phyloP scores from a whole-genome alignment of 179 eudicot genomes.

The Gypsophila paniculata region DNA sequence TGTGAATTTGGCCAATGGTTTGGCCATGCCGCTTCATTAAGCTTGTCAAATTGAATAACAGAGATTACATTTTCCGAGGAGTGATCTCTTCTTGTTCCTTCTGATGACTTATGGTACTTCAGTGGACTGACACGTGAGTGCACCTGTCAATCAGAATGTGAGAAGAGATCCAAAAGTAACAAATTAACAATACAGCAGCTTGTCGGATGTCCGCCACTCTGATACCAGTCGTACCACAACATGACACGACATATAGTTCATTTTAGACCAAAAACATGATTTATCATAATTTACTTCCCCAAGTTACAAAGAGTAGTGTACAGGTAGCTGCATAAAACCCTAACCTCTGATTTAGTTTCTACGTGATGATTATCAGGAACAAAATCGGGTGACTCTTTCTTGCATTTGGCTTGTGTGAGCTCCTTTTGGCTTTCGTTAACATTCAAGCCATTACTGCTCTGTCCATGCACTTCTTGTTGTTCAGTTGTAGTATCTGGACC shows the following conservation, averaged over 20 bases:
- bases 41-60: conserved; percentile 28
- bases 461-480: conserved; percentile 26
- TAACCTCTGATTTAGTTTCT: conserved; percentile 34
- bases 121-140: conserved; percentile 34
- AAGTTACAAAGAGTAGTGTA: neutral
- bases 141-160: conserved; percentile 29
- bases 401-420: conserved; percentile 27
- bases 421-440: conserved; percentile 21
- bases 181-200: neutral
- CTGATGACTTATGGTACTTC: conserved; percentile 36
- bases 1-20: conserved; percentile 34
- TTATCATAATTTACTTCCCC: neutral
- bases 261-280: neutral
- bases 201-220: no score
- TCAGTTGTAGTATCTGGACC: conserved; percentile 34
- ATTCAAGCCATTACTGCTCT: conserved; percentile 8
- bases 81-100: conserved; percentile 38
- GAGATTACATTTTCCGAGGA: conserved; percentile 30
- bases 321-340: neutral
- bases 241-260: no score
- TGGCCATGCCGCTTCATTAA: conserved; percentile 26
- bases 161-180: conserved; percentile 8
- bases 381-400: conserved; percentile 32
- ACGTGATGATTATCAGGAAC: conserved; percentile 25
- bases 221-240: no score